phyloP scores from a whole-genome alignment of 495 filamentous ascomycete species.

The Choiromyces venosus region DNA sequence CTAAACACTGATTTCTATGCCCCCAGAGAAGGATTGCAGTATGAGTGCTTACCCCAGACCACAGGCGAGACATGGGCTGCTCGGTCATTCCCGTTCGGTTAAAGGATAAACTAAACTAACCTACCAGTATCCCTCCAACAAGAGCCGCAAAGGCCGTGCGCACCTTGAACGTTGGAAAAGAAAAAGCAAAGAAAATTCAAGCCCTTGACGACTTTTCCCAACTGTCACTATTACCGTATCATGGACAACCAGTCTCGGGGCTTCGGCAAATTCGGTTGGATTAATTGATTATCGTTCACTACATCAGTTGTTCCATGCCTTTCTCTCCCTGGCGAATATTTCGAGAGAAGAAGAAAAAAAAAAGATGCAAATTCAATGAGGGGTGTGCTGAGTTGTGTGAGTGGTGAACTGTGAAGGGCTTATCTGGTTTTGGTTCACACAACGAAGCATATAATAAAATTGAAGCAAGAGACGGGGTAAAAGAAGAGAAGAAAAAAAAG shows the following conservation, averaged over 20 bases:
- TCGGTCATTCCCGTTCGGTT: background rate
- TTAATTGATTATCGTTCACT: background rate
- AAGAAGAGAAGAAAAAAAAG: background rate
- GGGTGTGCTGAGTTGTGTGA: background rate
- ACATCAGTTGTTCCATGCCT: background rate
- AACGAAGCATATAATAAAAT: background rate
- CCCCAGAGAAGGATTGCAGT: background rate
- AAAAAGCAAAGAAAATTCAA: background rate
- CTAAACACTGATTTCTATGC: background rate
- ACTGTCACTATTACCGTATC: background rate
- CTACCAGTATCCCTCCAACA: background rate
- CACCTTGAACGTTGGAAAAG: background rate
- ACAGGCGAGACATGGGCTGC: background rate
- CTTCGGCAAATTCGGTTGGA: background rate
- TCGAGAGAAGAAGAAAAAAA: background rate
- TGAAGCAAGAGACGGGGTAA: background rate
- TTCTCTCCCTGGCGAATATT: background rate
- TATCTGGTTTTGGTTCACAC: background rate
- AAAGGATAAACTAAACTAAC: background rate
- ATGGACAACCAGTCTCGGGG: background rate
- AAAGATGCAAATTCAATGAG: background rate
- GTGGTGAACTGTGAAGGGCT: background rate
- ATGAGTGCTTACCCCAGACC: background rate
- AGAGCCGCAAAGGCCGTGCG: conserved; percentile 1
- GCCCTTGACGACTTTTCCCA: background rate